A percentile compares a stretch with the other conserved stretches of the same genome.
These are phyloP conservation scores for Ogataea zsoltii DNA, from an alignment of 805 yeast genomes.

Conservation along the genomic window DNA sequence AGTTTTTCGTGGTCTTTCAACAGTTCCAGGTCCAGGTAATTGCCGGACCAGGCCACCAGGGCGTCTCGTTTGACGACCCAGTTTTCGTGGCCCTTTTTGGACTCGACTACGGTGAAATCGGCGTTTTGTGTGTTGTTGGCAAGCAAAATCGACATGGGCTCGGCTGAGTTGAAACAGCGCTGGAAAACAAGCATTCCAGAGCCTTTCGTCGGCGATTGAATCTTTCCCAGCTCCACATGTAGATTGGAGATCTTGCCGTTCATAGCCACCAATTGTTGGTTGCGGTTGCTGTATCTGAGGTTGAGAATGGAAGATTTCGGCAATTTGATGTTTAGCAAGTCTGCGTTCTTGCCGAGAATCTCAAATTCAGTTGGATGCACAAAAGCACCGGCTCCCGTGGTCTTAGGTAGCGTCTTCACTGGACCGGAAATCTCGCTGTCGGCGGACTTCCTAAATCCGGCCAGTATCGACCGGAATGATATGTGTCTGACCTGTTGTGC, in stretches of 20 bases:
- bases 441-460: slow-evolving; percentile 10
- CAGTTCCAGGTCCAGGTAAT: slow-evolving; percentile 27
- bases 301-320: slow-evolving; percentile 43
- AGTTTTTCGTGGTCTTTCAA: slow-evolving; percentile 10
- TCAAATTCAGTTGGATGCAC: slow-evolving; percentile 43
- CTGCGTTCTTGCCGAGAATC: slow-evolving; percentile 41
- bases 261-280: slow-evolving; percentile 43
- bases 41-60: slow-evolving; percentile 51
- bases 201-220: slow-evolving; percentile 10
- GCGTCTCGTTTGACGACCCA: slow-evolving; percentile 42
- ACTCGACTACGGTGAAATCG: slow-evolving; percentile 37
- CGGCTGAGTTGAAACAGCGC: slow-evolving; percentile 32
- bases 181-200: slow-evolving; percentile 32
- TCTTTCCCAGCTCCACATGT: slow-evolving; percentile 30
- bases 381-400: slow-evolving; percentile 48
- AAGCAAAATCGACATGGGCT: slow-evolving; percentile 35
- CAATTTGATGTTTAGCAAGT: slow-evolving; percentile 43
- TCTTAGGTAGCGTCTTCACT: slow-evolving; percentile 33
- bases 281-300: slow-evolving; percentile 36
- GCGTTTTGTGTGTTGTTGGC: slow-evolving; percentile 37
- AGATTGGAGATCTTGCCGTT: slow-evolving; percentile 42
- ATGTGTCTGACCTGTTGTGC: slow-evolving; percentile 11
- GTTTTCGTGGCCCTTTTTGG: slow-evolving; percentile 20
- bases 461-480: slow-evolving; percentile 21
- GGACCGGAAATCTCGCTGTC: slow-evolving; percentile 20